These are phyloP conservation scores for Mortierella claussenii DNA, from an alignment of 192 early-diverging fungal species.

Conservation along the genomic window DNA sequence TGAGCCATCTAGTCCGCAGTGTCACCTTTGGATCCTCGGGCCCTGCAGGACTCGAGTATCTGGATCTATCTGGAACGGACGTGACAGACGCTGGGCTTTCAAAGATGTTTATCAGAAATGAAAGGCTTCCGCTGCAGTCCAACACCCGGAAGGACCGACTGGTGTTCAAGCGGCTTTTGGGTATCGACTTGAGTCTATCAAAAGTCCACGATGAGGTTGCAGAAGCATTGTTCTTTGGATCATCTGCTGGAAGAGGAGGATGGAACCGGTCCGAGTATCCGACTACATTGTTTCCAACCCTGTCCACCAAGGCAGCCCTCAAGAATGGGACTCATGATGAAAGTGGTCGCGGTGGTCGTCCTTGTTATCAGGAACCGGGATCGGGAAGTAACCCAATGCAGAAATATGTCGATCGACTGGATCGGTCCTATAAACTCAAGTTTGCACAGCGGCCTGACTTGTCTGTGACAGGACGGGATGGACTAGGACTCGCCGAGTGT, in stretches of 20 bases:
- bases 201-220: constrained; percentile 9
- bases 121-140: no score
- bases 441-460: constrained; percentile 30
- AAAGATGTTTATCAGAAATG: constrained; percentile 7
- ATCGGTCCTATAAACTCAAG: constrained; percentile 8
- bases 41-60: constrained; percentile 20
- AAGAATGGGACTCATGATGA: neutral
- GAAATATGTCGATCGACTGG: constrained; percentile 31
- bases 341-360: no score
- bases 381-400: constrained; percentile 16
- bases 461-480: constrained; percentile 6
- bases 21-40: constrained; percentile 38
- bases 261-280: neutral
- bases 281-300: neutral
- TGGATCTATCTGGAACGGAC: constrained; percentile 24
- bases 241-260: neutral
- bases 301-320: neutral
- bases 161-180: constrained; percentile 29
- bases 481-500: constrained; percentile 31
- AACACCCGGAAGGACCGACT: neutral
- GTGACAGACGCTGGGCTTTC: constrained; percentile 13
- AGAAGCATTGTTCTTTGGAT: constrained; percentile 8
- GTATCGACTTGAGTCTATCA: constrained; percentile 30
- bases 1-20: constrained; percentile 42
- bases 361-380: constrained; percentile 2